Base-by-base conservation (phyloP, 768 basidiomycete genomes). In the Phaffia tasmanica region DNA sequence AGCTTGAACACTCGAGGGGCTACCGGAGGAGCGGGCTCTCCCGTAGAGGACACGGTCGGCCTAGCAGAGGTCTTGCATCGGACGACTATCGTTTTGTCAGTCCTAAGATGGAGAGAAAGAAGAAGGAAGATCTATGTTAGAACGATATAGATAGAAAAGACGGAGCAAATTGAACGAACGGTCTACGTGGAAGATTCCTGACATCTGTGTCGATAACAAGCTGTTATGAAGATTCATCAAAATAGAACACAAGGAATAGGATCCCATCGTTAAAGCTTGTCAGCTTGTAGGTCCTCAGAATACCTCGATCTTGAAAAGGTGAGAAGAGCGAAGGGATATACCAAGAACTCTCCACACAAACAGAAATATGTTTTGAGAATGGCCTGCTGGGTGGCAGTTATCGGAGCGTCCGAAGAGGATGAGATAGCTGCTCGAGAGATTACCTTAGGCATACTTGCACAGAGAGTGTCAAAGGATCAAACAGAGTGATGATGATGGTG, bases 381-480 rank as follows among this genome's bases (percentile, higher is more conserved):
- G 9, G 77, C 77, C 68, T 72, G 69, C 0, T 75, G 71, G 0
- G 75, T 74, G 48, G 75, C 72, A 0, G 75, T 75, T 5, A 65
- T 69, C 2, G 69, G 65, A 63, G 53, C 66, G 48, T 74, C 73
- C 47, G 88, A 84, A 4, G 89, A 92, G 2, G 89, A 88, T 11
- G 90, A 91, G 68, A 91, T 83, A 4, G 88, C 86, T 51, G 88
- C 91, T 70, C 89, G 83, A 3, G 89, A 90, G 73, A 92, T 83
- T 70, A 95, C 88, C 76, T 93, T 93, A 62, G 91, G 91, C 91
- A 94, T 94, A 59, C 25, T 32, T 60, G 58, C 11, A 42, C 35
- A 42, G 35, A 11, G 11, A 42, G 4, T 5, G 4, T 42, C 35
- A 42, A 11, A 5, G 35, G 11, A 42, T 42, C 35, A 42, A 11